Evolutionary conservation across 495 filamentous ascomycete genomes (phyloP).

Genomic region (Penicillium pancosmium): DNA sequence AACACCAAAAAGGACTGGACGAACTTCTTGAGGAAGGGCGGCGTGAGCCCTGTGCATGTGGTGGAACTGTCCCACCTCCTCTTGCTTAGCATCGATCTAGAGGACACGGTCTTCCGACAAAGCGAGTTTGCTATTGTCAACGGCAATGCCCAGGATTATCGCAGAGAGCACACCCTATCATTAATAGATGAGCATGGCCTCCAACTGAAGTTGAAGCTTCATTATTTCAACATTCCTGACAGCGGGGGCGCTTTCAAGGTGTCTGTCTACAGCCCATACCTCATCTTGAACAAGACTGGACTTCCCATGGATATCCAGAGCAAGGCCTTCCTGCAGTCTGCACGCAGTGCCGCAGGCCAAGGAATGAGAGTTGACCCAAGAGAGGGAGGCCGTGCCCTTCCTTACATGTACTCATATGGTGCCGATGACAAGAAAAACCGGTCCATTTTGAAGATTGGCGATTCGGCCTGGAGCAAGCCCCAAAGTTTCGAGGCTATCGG

Average conservation of each 20-base stretch:
- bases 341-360: conserved; percentile 81
- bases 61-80: conserved; percentile 93
- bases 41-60: conserved; percentile 94
- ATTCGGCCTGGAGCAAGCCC: conserved; percentile 93
- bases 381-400: conserved; percentile 62
- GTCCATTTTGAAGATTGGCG: conserved; percentile 79
- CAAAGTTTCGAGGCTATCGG: conserved; percentile 99
- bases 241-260: conserved; percentile 97
- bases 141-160: conserved; percentile 83
- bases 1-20: conserved; percentile 98
- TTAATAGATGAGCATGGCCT: conserved; percentile 83
- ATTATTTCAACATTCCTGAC: conserved; percentile 90
- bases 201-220: conserved; percentile 77
- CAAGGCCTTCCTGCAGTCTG: conserved; percentile 81
- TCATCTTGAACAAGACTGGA: conserved; percentile 94
- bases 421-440: conserved; percentile 88
- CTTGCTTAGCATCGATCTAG: conserved; percentile 89
- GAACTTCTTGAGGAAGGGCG: conserved; percentile 94
- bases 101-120: conserved; percentile 90
- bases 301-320: conserved; percentile 85
- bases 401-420: conserved; percentile 94
- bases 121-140: conserved; percentile 98
- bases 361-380: conserved; percentile 56
- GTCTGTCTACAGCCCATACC: conserved; percentile 88
- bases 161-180: conserved; percentile 74